These are phyloP conservation scores for Calamus simplicifolius DNA, from an alignment of 176 grass and related monocot genomes.

Conservation along the genomic window DNA sequence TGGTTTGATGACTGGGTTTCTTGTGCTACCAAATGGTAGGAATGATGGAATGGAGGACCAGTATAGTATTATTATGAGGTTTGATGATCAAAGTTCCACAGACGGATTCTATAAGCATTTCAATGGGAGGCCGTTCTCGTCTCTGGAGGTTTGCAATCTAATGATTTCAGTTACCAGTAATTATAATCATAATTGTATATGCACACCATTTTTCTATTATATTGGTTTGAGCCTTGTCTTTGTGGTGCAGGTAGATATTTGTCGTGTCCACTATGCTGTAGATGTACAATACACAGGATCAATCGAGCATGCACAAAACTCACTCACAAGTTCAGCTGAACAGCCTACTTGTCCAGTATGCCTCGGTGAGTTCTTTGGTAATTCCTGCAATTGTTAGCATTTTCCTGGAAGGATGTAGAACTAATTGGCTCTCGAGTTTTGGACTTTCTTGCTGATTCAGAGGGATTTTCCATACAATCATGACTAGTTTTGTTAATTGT, in stretches of 20 bases:
- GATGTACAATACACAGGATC: conserved; percentile 73
- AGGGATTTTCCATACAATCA: no score
- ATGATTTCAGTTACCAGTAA: no score
- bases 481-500: no score
- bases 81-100: conserved; percentile 55
- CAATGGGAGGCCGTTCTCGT: conserved; percentile 68
- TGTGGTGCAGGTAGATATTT: conserved; percentile 45
- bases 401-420: background rate
- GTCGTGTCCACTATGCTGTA: conserved; percentile 53
- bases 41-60: conserved; percentile 72
- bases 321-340: conserved; percentile 46
- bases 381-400: conserved; percentile 7
- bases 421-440: background rate
- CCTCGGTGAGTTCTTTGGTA: conserved; percentile 43
- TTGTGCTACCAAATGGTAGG: conserved; percentile 18
- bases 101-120: conserved; percentile 80
- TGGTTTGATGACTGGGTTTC: no score
- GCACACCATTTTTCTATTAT: no score
- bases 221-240: no score
- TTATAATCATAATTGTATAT: no score
- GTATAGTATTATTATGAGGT: conserved; percentile 82
- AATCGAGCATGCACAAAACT: conserved; percentile 67
- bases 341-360: conserved; percentile 63
- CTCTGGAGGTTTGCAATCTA: conserved; percentile 48
- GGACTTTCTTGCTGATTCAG: background rate